phyloP scores from a whole-genome alignment of 2,329 filamentous ascomycete genomes.

The Plectosphaerella sp. region DNA sequence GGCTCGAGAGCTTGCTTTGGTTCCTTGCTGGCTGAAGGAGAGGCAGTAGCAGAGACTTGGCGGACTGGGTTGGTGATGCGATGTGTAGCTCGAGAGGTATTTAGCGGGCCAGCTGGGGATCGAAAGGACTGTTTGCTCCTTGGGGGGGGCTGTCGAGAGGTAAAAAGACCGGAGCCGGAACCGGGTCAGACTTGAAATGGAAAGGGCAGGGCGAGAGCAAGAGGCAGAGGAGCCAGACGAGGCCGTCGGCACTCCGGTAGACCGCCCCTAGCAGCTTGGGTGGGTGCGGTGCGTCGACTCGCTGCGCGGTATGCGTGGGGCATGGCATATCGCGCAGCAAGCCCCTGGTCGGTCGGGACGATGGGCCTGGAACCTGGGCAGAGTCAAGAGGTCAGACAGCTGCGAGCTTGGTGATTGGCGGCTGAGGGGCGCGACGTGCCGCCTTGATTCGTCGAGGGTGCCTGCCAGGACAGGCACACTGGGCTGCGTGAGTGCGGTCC shows the following conservation, averaged over 20 bases:
- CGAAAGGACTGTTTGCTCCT: conserved; percentile 3
- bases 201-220: no score
- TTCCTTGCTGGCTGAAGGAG: no score
- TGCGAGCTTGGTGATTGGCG: conserved; percentile 1
- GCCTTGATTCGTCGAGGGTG: background rate
- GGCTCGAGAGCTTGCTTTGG: no score
- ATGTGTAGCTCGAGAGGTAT: conserved; percentile 1
- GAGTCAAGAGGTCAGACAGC: background rate
- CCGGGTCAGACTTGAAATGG: no score
- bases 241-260: no score
- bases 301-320: no score
- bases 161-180: no score
- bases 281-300: no score
- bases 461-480: background rate
- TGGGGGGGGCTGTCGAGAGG: background rate
- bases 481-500: background rate
- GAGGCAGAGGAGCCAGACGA: no score
- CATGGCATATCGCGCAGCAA: no score
- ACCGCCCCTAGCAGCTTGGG: no score
- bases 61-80: background rate
- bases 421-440: background rate
- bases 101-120: background rate
- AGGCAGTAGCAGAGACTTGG: background rate
- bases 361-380: background rate
- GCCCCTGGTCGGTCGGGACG: background rate